phyloP scores from a whole-genome alignment of 202 grass and related monocot species.

The Miscanthus sacchariflorus region DNA sequence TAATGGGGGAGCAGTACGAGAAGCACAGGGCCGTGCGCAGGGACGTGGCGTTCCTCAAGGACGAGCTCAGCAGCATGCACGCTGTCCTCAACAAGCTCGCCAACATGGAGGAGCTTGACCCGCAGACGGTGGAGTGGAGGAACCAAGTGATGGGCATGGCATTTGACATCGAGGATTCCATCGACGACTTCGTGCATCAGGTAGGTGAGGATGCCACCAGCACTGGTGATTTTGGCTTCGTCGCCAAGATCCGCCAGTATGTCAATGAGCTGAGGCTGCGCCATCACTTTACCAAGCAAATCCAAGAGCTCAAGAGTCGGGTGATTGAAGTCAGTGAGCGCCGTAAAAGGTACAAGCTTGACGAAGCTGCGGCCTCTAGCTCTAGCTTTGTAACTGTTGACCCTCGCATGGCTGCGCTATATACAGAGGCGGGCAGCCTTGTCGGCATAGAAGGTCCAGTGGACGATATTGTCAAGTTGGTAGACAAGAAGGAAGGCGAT shows the following conservation, averaged over 20 bases:
- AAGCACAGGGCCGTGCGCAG: neutral
- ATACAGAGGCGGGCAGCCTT: neutral
- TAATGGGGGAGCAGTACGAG: neutral
- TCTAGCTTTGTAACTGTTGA: neutral
- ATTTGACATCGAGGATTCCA: constrained; percentile 6
- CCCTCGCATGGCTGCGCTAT: neutral
- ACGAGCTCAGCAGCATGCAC: neutral
- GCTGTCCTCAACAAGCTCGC: neutral
- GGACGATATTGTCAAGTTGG: neutral
- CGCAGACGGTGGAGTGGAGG: neutral
- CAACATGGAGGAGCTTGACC: constrained; percentile 1
- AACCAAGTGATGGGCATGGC: constrained; percentile 13
- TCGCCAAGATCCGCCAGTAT: neutral
- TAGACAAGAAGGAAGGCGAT: neutral
- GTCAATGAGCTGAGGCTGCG: neutral
- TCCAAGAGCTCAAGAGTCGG: neutral
- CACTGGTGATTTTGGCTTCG: neutral
- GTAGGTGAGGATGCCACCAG: neutral
- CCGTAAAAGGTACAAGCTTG: neutral
- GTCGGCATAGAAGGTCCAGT: neutral
- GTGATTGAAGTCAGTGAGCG: neutral
- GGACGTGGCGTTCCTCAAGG: constrained; percentile 1
- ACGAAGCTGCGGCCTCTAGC: neutral
- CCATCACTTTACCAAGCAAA: neutral
- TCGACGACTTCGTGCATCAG: neutral